phyloP scores from a whole-genome alignment of 225 moss, liverwort and hornwort genomes.

The Asterella californica region DNA sequence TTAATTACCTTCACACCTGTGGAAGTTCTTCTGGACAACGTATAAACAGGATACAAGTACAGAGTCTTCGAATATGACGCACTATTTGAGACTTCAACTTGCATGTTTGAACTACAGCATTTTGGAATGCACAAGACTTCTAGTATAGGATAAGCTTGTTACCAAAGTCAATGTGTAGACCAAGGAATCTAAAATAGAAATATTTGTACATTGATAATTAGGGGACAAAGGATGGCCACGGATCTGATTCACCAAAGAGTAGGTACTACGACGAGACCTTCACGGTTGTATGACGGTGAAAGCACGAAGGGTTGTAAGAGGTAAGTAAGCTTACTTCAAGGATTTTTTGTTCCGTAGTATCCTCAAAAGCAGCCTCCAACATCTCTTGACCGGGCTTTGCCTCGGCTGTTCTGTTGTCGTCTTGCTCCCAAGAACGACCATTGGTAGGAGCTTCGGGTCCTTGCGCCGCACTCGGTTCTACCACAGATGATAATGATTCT shows the following conservation, averaged over 20 bases:
- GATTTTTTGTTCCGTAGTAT: conserved; percentile 57
- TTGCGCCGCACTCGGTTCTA: conserved; percentile 32
- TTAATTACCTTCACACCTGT: not conserved
- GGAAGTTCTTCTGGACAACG: not conserved
- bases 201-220: not conserved
- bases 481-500: conserved; percentile 37
- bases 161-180: too few relatives aligned
- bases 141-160: too few relatives aligned
- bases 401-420: conserved; percentile 23
- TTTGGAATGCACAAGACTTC: too few relatives aligned
- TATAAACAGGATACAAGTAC: not conserved
- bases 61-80: not conserved
- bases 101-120: too few relatives aligned
- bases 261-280: not conserved
- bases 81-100: not conserved
- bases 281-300: not conserved
- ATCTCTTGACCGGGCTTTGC: conserved; percentile 20
- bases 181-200: too few relatives aligned
- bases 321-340: conserved; percentile 53
- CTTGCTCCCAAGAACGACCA: conserved; percentile 36
- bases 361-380: conserved; percentile 19
- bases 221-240: not conserved
- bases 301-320: not conserved
- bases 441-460: conserved; percentile 12
- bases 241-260: not conserved